Conservation (phyloP, 495 filamentous ascomycete genomes). For the Lasiosphaeria ovina region DNA sequence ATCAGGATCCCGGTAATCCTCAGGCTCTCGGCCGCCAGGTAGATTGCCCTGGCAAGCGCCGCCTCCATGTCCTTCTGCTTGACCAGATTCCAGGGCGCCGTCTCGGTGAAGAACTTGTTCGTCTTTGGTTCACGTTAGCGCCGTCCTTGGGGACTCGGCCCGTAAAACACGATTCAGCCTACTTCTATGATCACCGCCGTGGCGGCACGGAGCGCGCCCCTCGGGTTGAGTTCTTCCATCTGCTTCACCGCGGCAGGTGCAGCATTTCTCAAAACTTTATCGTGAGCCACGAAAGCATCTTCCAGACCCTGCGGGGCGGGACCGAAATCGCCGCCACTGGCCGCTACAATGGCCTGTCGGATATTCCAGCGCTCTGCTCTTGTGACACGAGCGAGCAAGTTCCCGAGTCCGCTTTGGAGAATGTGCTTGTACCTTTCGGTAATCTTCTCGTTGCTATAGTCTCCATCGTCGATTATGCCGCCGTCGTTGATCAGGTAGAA, state of each 20-base stretch:
- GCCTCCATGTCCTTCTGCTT: conserved; percentile 15
- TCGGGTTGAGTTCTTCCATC: conserved; percentile 67
- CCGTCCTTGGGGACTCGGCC: background rate
- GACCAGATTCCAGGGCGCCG: conserved; percentile 35
- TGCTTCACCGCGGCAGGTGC: conserved; percentile 40
- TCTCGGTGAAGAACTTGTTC: conserved; percentile 60
- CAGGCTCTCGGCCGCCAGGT: conserved; percentile 70
- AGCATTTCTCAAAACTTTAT: conserved; percentile 2
- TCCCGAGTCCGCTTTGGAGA: conserved; percentile 73
- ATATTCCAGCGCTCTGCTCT: conserved; percentile 67
- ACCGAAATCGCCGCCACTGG: background rate
- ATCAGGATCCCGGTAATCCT: conserved; percentile 79
- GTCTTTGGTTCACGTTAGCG: conserved; percentile 47
- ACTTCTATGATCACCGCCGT: conserved; percentile 61
- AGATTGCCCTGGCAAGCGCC: conserved; percentile 52
- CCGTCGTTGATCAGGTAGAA: conserved; percentile 83
- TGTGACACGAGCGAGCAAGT: conserved; percentile 68
- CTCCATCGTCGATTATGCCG: conserved; percentile 68
- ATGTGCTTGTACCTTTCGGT: conserved; percentile 73
- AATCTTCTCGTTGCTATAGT: conserved; percentile 79
- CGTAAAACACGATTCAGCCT: conserved; percentile 12
- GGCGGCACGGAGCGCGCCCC: conserved; percentile 61
- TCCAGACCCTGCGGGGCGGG: background rate
- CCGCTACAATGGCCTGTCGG: conserved; percentile 44
- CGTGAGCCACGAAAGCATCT: conserved; percentile 5